Evolutionary conservation across 169 alveolate species (phyloP).

Genomic region (Neospora caninum): DNA sequence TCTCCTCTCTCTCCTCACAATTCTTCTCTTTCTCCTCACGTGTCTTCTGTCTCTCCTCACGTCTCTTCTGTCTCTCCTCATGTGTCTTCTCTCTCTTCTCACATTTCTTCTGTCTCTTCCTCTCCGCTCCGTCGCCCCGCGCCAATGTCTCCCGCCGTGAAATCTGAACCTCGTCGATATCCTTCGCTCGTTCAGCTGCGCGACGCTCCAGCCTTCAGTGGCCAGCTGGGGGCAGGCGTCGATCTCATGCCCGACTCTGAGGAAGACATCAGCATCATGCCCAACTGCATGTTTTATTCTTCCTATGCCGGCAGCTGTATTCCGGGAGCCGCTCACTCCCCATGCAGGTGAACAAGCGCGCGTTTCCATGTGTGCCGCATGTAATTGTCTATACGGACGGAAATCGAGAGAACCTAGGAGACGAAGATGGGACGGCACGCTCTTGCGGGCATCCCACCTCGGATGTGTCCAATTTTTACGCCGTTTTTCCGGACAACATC

Average conservation of each 20-base stretch:
- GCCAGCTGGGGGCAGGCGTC: background rate
- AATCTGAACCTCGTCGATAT: background rate
- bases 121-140: background rate
- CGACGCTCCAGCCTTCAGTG: background rate
- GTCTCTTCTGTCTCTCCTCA: background rate
- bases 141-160: background rate
- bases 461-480: too few species aligned
- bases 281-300: background rate
- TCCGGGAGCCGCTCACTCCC: background rate
- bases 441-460: too few species aligned
- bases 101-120: background rate
- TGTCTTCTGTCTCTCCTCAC: background rate
- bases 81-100: background rate
- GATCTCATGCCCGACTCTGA: background rate
- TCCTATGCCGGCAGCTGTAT: constrained; percentile 2
- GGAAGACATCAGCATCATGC: background rate
- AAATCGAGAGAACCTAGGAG: too few species aligned
- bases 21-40: background rate
- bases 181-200: background rate
- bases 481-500: too few species aligned
- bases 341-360: background rate
- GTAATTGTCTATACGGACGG: too few species aligned
- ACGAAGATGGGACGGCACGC: too few species aligned
- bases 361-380: background rate
- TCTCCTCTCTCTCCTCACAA: background rate